Percentiles rank a stretch among this genome's conserved stretches.
Conservation (phyloP, 371 early-diverging fungal genomes). For the Cokeromyces recurvatus region DNA sequence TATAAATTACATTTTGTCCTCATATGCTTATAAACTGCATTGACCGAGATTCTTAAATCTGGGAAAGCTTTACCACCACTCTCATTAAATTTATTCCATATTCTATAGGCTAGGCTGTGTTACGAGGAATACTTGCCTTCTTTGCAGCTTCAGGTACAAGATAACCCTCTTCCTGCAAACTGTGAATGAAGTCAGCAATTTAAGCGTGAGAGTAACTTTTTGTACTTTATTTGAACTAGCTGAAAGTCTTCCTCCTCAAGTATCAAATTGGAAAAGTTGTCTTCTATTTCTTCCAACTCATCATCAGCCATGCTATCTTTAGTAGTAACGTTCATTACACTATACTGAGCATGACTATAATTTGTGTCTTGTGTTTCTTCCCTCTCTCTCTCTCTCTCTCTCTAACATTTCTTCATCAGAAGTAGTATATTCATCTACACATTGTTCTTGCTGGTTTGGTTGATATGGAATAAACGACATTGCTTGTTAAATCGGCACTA, state of each 20-base stretch:
- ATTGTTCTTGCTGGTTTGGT: conserved; percentile 12
- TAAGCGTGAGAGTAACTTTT: conserved; percentile 15
- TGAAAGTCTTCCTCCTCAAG: conserved; percentile 7
- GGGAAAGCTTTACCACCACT: conserved; percentile 12
- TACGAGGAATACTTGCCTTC: conserved; percentile 7
- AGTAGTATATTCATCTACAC: conserved; percentile 11
- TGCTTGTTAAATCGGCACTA: conserved; percentile 7
- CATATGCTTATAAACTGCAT: conserved; percentile 11
- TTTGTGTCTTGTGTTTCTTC: conserved; percentile 10
- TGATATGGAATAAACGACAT: conserved; percentile 10
- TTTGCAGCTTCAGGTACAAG: conserved; percentile 11
- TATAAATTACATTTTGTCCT: conserved; percentile 8
- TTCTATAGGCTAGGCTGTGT: conserved; percentile 12
- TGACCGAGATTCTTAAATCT: conserved; percentile 6
- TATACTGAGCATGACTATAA: conserved; percentile 6
- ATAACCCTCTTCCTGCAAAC: conserved; percentile 11
- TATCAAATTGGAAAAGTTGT: conserved; percentile 9
- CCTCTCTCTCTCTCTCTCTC: conserved; percentile 7
- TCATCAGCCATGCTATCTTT: no score
- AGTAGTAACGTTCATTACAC: no score
- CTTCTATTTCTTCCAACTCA: conserved; percentile 12
- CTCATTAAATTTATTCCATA: conserved; percentile 10
- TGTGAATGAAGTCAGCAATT: conserved; percentile 13
- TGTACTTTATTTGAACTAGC: no score
- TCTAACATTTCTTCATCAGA: conserved; percentile 16